These are phyloP conservation scores for Verticillium tricorpus DNA, from an alignment of 2,329 filamentous ascomycete genomes.

Conservation along the genomic window DNA sequence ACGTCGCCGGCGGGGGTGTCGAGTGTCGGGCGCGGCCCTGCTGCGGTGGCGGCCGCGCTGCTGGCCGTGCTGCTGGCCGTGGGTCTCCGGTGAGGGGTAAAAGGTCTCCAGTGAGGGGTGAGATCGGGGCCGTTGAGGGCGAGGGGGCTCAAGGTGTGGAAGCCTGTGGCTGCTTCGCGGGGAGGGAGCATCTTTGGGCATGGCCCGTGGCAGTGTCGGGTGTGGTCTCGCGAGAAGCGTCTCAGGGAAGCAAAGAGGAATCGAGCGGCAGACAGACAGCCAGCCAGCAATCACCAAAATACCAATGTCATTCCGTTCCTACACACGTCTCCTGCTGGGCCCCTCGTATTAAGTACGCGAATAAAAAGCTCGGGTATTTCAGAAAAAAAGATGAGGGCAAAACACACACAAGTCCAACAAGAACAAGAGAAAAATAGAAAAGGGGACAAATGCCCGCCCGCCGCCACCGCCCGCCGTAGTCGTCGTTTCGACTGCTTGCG, in stretches of 20 bases:
- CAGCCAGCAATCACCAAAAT: slow-evolving; percentile 3
- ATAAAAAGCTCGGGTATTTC: slow-evolving; percentile 13
- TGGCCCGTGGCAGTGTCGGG: too few relatives aligned
- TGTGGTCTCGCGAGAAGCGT: too few relatives aligned
- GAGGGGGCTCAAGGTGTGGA: too few relatives aligned
- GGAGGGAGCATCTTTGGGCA: too few relatives aligned
- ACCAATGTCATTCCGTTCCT: slow-evolving; percentile 1
- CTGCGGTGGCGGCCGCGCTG: not conserved
- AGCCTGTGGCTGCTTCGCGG: not conserved
- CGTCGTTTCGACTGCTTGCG: not conserved
- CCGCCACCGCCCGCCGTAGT: not conserved
- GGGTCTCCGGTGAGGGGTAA: too few relatives aligned
- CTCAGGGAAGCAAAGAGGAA: too few relatives aligned
- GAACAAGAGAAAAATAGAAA: not conserved
- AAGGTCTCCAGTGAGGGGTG: not conserved
- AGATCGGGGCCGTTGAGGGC: not conserved
- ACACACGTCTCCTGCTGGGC: slow-evolving; percentile 8
- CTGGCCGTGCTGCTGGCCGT: not conserved
- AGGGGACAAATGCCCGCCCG: not conserved
- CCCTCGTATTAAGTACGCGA: not conserved
- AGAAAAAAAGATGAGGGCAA: slow-evolving; percentile 8
- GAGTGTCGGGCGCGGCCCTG: not conserved
- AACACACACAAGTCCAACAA: slow-evolving; percentile 6
- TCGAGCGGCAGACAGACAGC: slow-evolving; percentile 7
- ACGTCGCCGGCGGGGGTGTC: not conserved